Base-by-base conservation (phyloP, 495 filamentous ascomycete genomes). In the Pyronema domesticum region DNA sequence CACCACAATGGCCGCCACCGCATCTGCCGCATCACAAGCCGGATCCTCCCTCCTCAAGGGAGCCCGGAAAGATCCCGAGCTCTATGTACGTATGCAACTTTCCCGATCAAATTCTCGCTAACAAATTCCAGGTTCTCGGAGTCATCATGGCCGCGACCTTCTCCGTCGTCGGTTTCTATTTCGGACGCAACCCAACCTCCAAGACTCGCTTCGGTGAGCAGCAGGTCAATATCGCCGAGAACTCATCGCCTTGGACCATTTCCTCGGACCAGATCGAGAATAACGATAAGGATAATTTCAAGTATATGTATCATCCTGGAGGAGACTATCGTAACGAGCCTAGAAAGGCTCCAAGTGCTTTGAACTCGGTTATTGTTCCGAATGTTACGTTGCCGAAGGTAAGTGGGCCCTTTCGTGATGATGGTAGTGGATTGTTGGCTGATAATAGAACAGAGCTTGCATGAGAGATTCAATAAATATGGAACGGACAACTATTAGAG, bases 401-500 rank as follows among this genome's bases (percentile, higher is more conserved):
- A 57, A 64, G 54, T 55, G 39, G 15, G 10, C 45, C 1, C 3
- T 1, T 51, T 51, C 1, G 11, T 34, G 6, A 33, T 11, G 34
- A n/a, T 23, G 46, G 37, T 11, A 37, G 11, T 37, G 37, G 51
- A 34, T 4, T 3, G 10, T 48, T 54, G 17, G n/a, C 30, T 63
- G 11, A 55, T 46, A 2, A 37, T 36, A 6, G 42, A 3, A 3
- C 18, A 62, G 91, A 70, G 76, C 45, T 74, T 93, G 54, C 89
- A 98, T 72, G 89, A 95, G 61, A 80, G 80, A 67, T 96, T 79
- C 76, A 98, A 96, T 78, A 95, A 95, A 76, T 95, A 81, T 75
- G 91, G 89, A 70, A 95, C 94, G 78, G 89, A 95, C 49, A 61
- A 61, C 51, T 63, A 58, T 37, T 63, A 62, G 40, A 4, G 17